phyloP scores from a whole-genome alignment of 768 basidiomycete genomes.

The Auricularia sp. region DNA sequence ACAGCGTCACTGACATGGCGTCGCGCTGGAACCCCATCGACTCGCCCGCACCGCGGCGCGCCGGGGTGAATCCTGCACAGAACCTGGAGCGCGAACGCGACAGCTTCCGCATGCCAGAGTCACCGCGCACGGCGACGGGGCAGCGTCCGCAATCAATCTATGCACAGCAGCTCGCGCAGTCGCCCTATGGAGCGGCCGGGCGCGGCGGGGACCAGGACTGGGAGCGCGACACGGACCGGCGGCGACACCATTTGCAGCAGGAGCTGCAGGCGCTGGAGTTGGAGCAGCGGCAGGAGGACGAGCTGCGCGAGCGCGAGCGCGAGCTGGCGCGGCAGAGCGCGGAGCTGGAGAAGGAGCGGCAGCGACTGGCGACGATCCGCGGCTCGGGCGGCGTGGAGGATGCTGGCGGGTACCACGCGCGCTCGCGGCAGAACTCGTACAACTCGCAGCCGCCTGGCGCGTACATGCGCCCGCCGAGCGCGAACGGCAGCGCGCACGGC shows the following conservation, averaged over 20 bases:
- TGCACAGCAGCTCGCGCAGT: neutral
- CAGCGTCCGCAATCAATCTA: neutral
- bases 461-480: neutral
- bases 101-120: neutral
- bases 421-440: neutral
- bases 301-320: slow-evolving; percentile 41
- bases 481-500: neutral
- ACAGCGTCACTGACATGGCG: slow-evolving; percentile 55
- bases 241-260: slow-evolving; percentile 31
- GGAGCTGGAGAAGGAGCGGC: slow-evolving; percentile 49
- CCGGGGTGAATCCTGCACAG: neutral
- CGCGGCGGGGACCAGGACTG: slow-evolving; percentile 13
- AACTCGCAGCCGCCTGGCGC: neutral
- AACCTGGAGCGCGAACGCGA: slow-evolving; percentile 1
- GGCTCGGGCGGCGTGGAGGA: slow-evolving; percentile 14
- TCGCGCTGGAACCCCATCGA: slow-evolving; percentile 46
- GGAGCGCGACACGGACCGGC: slow-evolving; percentile 26
- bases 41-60: slow-evolving; percentile 14
- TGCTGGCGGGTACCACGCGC: slow-evolving; percentile 1
- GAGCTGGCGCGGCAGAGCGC: slow-evolving; percentile 43
- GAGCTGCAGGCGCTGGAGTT: slow-evolving; percentile 44
- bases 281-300: slow-evolving; percentile 41
- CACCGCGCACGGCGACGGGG: neutral
- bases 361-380: slow-evolving; percentile 29
- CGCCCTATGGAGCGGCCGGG: neutral